Base-by-base conservation (phyloP, 768 basidiomycete genomes). In the Flagelloscypha sp. region DNA sequence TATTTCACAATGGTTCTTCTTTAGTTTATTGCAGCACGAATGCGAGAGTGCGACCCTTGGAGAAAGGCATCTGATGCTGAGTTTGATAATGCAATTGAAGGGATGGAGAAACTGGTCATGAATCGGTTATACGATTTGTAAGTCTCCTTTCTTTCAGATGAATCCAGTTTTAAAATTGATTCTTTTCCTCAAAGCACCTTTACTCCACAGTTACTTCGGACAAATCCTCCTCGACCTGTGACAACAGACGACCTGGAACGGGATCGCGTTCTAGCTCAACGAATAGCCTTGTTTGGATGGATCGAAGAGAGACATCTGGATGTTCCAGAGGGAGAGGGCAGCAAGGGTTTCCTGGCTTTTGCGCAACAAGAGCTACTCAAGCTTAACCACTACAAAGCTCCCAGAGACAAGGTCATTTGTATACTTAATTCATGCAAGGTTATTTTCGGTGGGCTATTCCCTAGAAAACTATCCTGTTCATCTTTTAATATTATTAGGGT, bases 101-200 rank as follows among this genome's bases (percentile, higher is more conserved):
- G 92, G 34, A 97, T 98, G 89, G 95, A 99, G 68, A 99, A 99
- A 58, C 73, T 99, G 6, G 95, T 99, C 46, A 98, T 99, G 95
- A 99, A 98, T 49, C 69, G 90, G 34, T 62, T 98, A 35, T 98
- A 95, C 56, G 88, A 92, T 48, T 89, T 86, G 93, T 97, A 43
- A 53, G 84, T 76, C 10, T 31, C 18, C 9, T 27, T 12, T 33
- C 16, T 15, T 30, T 13, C 22, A 1, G 8, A 18, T 15, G 19
- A 35, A 2, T n/a, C 23, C 21, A 32, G 21, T 24, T 17, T 35
- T 29, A n/a, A n/a, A n/a, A n/a, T n/a, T n/a, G n/a, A n/a, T n/a
- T n/a, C n/a, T n/a, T n/a, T n/a, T n/a, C n/a, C 23, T 41, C 25
- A 27, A 54, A 95, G 94, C 50, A 97, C 90, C 0, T 97, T 95